Percentiles rank a stretch among this genome's conserved stretches.
phyloP scores from a whole-genome alignment of 108 stramenopile genomes.

The Licmophora abbreviata region DNA sequence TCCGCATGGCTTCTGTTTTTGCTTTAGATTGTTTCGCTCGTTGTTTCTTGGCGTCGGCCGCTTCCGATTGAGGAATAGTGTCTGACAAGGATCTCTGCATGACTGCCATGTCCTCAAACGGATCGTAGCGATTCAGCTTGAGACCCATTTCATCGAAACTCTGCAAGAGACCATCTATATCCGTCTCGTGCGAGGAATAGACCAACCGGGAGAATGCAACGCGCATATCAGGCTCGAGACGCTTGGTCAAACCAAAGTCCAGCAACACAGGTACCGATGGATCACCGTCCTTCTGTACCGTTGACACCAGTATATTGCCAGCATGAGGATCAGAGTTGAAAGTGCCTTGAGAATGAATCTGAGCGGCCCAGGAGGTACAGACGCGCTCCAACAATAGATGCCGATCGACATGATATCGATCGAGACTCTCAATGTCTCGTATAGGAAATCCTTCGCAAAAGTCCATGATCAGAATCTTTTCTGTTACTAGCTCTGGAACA shows the following conservation, averaged over 20 bases:
- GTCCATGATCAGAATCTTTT: slow-evolving; percentile 63
- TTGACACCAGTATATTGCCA: slow-evolving; percentile 45
- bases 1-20: slow-evolving; percentile 1
- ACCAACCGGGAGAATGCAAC: slow-evolving; percentile 20
- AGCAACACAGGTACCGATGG: slow-evolving; percentile 28
- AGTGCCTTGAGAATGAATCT: slow-evolving; percentile 48
- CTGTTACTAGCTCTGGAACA: slow-evolving; percentile 16
- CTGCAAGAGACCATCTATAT: slow-evolving; percentile 16
- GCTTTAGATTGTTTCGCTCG: neutral
- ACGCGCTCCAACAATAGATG: slow-evolving; percentile 33
- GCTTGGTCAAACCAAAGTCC: slow-evolving; percentile 49
- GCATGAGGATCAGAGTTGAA: slow-evolving; percentile 77
- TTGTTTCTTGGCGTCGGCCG: slow-evolving; percentile 3
- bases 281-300: slow-evolving; percentile 4
- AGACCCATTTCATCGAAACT: slow-evolving; percentile 26
- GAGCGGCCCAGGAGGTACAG: slow-evolving; percentile 50
- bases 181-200: slow-evolving; percentile 11
- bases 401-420: slow-evolving; percentile 28
- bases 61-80: slow-evolving; percentile 8
- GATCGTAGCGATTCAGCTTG: slow-evolving; percentile 11
- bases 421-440: slow-evolving; percentile 16
- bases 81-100: slow-evolving; percentile 13
- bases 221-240: slow-evolving; percentile 11
- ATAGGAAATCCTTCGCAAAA: slow-evolving; percentile 53
- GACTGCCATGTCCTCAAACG: slow-evolving; percentile 18